Evolutionary conservation across 2,329 filamentous ascomycete genomes (phyloP), one percentile per base, ranked within the genome.

Genomic region (Intubia oerlemansii): DNA sequence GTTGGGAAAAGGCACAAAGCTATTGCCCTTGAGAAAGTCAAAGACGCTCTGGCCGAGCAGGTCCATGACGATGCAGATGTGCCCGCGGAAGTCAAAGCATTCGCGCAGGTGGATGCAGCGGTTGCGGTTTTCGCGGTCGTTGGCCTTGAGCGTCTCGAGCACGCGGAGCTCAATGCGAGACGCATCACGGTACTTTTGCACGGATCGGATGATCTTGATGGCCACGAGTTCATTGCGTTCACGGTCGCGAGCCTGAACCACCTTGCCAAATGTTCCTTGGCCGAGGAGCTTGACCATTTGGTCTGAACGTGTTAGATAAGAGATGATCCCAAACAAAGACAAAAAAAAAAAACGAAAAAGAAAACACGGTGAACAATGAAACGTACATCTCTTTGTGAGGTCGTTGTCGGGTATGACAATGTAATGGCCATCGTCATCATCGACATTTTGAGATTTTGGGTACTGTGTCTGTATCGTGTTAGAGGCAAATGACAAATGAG

Each of bases 261-360:
- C 88, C 51, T 98, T 98, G 45, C 88, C 88, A 47, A 98, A 98
- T 0, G 88, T 98, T 37, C 88, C 88, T 53, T 98, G 88, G 14
- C 88, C 88, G 10, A 98, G 72, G 17, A 95, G 62, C 41, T 81
- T 82, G 36, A 76, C 61, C 41, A 98, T 85, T 54, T 78, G 71
- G 50, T 95, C 84, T 92, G 39, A 10, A n/a, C 12, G 19, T 24
- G 19, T 23, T 20, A 25, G 7, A 25, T 3, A 8, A 7, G 18
- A 4, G 7, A 16, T 9, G 17, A n/a, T 12, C 7, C 7, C n/a
- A 7, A 6, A 4, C 20, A 11, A 28, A 22, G 13, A 17, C 5
- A 12, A 16, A 25, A n/a, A n/a, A n/a, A n/a, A n/a, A n/a, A n/a
- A n/a, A n/a, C n/a, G n/a, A n/a, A n/a, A n/a, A 19, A 12, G 16